Conservation (phyloP, 805 yeast genomes). For the Pichia cabralensis region DNA sequence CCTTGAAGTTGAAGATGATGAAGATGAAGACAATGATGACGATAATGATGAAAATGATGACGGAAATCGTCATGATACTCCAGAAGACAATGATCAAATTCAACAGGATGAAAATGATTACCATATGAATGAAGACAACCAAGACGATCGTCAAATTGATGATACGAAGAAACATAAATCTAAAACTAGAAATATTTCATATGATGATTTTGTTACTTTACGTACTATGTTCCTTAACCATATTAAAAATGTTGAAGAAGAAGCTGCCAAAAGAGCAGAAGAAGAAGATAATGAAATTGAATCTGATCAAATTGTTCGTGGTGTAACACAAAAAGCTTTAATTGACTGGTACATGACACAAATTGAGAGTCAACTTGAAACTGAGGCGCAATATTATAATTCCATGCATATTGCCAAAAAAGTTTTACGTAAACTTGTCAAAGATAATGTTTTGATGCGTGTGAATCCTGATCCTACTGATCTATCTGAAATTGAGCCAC, state of each 20-base stretch:
- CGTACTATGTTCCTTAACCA: slow-evolving; percentile 68
- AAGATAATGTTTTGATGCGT: slow-evolving; percentile 74
- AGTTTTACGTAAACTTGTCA: slow-evolving; percentile 73
- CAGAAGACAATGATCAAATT: slow-evolving; percentile 11
- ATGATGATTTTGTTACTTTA: slow-evolving; percentile 78
- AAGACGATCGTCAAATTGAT: slow-evolving; percentile 7
- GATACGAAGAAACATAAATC: slow-evolving; percentile 15
- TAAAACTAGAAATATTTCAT: slow-evolving; percentile 46
- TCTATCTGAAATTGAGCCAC: slow-evolving; percentile 33
- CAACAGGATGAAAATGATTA: background rate
- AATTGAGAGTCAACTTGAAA: slow-evolving; percentile 57
- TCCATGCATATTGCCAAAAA: slow-evolving; percentile 68
- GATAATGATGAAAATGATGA: slow-evolving; percentile 27
- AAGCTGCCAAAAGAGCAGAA: slow-evolving; percentile 45
- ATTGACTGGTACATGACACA: slow-evolving; percentile 75
- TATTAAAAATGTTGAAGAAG: slow-evolving; percentile 22
- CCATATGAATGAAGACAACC: slow-evolving; percentile 2
- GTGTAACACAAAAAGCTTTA: slow-evolving; percentile 57
- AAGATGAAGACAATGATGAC: slow-evolving; percentile 20
- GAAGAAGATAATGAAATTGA: slow-evolving; percentile 22
- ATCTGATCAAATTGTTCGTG: slow-evolving; percentile 32
- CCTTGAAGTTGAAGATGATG: slow-evolving; percentile 71
- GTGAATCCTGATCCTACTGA: slow-evolving; percentile 30
- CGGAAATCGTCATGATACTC: slow-evolving; percentile 17
- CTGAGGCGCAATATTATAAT: slow-evolving; percentile 59